These are phyloP conservation scores for Pseudogymnoascus sp. DNA, from an alignment of 2,329 filamentous ascomycete species.

Conservation along the genomic window DNA sequence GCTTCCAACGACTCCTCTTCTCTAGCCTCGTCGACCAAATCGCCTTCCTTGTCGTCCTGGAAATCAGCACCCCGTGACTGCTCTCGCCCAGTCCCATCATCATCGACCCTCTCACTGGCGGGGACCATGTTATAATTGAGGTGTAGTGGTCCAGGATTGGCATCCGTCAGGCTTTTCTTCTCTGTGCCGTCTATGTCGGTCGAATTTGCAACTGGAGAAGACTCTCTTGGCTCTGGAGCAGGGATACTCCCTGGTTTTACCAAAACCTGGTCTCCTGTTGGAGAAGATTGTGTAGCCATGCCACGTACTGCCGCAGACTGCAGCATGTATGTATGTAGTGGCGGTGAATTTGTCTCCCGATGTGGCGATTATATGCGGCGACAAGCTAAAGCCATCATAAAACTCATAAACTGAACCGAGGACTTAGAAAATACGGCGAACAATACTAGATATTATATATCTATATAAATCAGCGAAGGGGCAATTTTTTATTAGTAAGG, in stretches of 20 bases:
- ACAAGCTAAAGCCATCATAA: neutral
- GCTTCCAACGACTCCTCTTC: slow-evolving; percentile 24
- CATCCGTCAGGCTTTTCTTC: neutral
- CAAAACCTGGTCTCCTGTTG: neutral
- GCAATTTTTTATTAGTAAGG: neutral
- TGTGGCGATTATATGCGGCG: slow-evolving; percentile 1
- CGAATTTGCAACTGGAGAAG: neutral
- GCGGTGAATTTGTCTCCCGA: neutral
- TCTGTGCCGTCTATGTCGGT: neutral
- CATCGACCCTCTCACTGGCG: neutral
- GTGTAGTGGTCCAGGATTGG: neutral
- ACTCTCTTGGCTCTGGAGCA: neutral
- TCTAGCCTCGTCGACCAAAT: neutral
- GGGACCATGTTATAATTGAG: neutral
- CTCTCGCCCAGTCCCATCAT: neutral
- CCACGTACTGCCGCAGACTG: neutral
- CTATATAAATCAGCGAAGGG: neutral
- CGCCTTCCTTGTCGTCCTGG: neutral
- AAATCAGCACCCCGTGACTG: neutral
- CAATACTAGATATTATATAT: neutral
- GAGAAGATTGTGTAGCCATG: neutral
- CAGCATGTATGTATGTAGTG: neutral
- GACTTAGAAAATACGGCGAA: neutral
- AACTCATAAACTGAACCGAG: neutral
- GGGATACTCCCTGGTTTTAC: neutral